phyloP scores from a whole-genome alignment of 257 asterid species.

The Solanum okadae region DNA sequence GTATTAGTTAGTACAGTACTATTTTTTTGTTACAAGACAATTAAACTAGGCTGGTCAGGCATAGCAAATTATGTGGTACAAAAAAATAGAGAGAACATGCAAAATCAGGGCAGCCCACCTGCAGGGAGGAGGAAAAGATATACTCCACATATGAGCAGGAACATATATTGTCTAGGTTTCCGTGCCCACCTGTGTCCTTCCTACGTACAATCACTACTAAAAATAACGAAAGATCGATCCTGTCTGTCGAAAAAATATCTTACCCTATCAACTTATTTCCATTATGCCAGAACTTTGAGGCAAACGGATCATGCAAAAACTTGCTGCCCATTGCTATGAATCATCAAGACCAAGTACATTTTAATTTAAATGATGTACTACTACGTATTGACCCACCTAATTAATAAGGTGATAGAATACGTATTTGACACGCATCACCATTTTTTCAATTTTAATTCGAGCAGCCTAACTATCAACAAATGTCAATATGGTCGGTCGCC shows the following conservation, averaged over 20 bases:
- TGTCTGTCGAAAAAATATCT: background rate
- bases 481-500: background rate
- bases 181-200: background rate
- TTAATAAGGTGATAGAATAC: background rate
- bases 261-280: background rate
- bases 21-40: background rate
- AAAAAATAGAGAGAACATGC: background rate
- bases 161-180: background rate
- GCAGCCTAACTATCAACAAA: background rate
- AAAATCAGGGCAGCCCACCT: no score
- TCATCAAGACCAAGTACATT: background rate
- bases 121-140: background rate
- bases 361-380: background rate
- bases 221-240: background rate
- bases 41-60: background rate
- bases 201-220: background rate
- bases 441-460: background rate
- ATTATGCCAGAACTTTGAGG: no score
- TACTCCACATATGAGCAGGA: background rate
- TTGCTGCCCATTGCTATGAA: background rate
- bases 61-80: background rate
- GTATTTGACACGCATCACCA: background rate
- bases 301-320: background rate
- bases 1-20: background rate
- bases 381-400: background rate